phyloP scores from a whole-genome alignment of 163 green algal genomes.

The Trebouxiophyceae sp. region DNA sequence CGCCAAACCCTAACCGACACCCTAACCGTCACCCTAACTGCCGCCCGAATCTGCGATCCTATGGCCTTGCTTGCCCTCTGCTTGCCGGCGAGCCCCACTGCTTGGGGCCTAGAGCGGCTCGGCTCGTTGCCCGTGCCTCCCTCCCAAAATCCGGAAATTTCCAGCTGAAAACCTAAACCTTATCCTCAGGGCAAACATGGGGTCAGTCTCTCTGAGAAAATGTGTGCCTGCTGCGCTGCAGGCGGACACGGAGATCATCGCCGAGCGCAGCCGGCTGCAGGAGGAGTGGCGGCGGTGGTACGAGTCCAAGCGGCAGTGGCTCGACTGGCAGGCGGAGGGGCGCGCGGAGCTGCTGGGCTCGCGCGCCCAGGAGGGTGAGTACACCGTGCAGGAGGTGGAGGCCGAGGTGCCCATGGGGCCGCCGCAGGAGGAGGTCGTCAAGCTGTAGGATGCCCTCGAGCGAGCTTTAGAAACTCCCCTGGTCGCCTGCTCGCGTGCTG shows the following conservation, averaged over 20 bases:
- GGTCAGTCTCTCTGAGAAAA: neutral
- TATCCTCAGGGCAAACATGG: no score
- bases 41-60: no score
- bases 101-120: no score
- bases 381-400: constrained; percentile 59
- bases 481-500: no score
- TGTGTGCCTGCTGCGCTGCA: constrained; percentile 11
- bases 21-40: no score
- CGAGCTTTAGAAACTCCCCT: no score
- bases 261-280: constrained; percentile 50
- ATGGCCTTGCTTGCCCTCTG: no score
- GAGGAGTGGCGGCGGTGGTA: constrained; percentile 61
- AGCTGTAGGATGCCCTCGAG: neutral
- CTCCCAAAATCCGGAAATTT: no score
- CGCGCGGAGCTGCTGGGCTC: constrained; percentile 39
- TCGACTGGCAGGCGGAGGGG: constrained; percentile 28
- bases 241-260: constrained; percentile 64
- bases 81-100: no score
- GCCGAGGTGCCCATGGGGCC: constrained; percentile 11
- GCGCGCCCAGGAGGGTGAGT: constrained; percentile 42
- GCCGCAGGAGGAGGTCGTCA: constrained; percentile 18
- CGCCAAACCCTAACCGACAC: no score
- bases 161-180: no score
- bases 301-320: constrained; percentile 37
- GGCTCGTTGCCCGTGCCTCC: no score